A percentile compares a stretch with the other conserved stretches of the same genome.
Evolutionary conservation across 176 grass and related monocot species (phyloP).

Genomic region (Oryza brachyantha): DNA sequence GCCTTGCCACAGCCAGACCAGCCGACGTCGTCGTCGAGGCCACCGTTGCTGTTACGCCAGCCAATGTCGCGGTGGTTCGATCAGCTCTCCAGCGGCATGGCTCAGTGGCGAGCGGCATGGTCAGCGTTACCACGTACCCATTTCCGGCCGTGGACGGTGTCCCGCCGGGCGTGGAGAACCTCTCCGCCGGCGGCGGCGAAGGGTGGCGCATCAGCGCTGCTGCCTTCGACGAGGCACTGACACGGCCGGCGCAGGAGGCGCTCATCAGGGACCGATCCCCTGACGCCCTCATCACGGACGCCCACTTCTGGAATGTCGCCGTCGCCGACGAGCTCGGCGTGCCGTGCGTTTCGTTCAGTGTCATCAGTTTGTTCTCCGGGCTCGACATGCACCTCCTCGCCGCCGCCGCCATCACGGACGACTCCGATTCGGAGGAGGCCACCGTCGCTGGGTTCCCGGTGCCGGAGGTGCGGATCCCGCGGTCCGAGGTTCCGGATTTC

Average conservation of each 20-base stretch:
- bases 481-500: conserved; percentile 1
- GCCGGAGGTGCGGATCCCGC: neutral
- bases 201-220: neutral
- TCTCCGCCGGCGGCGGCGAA: neutral
- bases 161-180: neutral
- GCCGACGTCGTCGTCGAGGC: conserved; percentile 25
- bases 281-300: conserved; percentile 29
- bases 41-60: conserved; percentile 23
- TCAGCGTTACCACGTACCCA: conserved; percentile 4
- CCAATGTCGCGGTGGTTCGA: neutral
- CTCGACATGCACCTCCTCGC: neutral
- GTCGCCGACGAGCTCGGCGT: conserved; percentile 11
- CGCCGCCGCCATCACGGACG: too few relatives aligned
- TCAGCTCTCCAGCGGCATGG: neutral
- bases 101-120: too few relatives aligned
- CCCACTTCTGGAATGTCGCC: conserved; percentile 10
- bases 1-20: conserved; percentile 1
- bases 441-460: neutral
- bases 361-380: neutral
- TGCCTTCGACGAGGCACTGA: neutral
- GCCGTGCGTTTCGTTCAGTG: neutral
- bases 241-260: neutral
- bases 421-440: neutral
- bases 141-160: neutral
- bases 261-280: conserved; percentile 15